Percentiles rank a stretch among this genome's conserved stretches.
Conservation (phyloP, 768 basidiomycete genomes). For the Termitomyces sp. region DNA sequence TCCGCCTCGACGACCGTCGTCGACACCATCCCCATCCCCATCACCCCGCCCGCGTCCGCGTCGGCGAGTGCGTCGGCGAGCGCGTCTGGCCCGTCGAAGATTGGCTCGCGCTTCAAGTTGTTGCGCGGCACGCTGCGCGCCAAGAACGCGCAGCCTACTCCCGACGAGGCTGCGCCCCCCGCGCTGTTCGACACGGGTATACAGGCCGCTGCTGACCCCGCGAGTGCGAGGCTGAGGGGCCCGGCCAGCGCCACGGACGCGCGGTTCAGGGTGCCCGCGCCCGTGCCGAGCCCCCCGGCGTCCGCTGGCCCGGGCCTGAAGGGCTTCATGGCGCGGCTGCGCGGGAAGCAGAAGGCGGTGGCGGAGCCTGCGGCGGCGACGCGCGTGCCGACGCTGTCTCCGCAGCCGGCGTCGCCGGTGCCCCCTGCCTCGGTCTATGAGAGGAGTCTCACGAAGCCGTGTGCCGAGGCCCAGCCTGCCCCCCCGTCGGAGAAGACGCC, state of each 20-base stretch:
- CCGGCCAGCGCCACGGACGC: constrained; percentile 46
- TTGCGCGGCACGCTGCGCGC: constrained; percentile 64
- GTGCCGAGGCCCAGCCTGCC: too few species aligned
- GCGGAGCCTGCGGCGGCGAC: constrained; percentile 25
- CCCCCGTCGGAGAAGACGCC: background rate
- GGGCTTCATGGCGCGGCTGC: constrained; percentile 79
- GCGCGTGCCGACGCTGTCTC: constrained; percentile 21
- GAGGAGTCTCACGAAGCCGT: constrained; percentile 19
- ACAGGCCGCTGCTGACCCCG: constrained; percentile 36
- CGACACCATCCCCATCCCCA: constrained; percentile 49
- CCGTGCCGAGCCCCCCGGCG: constrained; percentile 59
- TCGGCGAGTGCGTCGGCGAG: constrained; percentile 35
- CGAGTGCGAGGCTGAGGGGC: constrained; percentile 29
- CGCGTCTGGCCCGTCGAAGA: constrained; percentile 44
- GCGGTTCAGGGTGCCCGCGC: constrained; percentile 47
- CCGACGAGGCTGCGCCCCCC: constrained; percentile 39
- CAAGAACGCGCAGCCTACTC: constrained; percentile 32
- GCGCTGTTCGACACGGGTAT: constrained; percentile 33
- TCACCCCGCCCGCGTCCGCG: constrained; percentile 41
- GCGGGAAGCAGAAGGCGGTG: constrained; percentile 40
- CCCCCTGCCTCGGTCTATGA: constrained; percentile 25
- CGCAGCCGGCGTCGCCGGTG: constrained; percentile 25
- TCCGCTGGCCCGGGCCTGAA: constrained; percentile 70
- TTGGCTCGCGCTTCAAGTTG: constrained; percentile 71
- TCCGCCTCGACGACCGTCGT: constrained; percentile 68